Evolutionary conservation across 2,329 filamentous ascomycete genomes (phyloP).

Genomic region (Phaeophleospora eucalypticola): DNA sequence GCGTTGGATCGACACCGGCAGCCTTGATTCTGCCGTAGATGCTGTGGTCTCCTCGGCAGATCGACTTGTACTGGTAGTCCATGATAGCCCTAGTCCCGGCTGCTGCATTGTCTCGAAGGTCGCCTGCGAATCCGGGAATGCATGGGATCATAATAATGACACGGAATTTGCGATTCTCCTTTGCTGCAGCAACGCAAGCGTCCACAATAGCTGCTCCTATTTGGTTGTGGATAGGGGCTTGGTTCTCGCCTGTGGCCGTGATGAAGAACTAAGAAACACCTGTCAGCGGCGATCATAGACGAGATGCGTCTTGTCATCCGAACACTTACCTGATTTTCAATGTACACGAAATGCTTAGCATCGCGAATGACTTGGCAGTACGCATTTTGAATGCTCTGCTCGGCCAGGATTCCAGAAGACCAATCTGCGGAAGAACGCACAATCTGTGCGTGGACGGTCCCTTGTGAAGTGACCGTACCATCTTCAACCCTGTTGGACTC

Average conservation of each 20-base stretch:
- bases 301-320: no score
- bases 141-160: constrained; percentile 88
- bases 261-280: constrained; percentile 44
- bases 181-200: constrained; percentile 73
- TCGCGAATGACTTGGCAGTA: constrained; percentile 81
- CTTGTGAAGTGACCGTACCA: constrained; percentile 45
- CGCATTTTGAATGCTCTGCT: constrained; percentile 83
- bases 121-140: constrained; percentile 90
- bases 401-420: constrained; percentile 83
- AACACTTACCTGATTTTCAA: constrained; percentile 70
- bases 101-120: constrained; percentile 77
- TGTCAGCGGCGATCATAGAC: no score
- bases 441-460: constrained; percentile 75
- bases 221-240: constrained; percentile 79
- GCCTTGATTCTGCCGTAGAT: constrained; percentile 76
- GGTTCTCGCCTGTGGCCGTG: constrained; percentile 73
- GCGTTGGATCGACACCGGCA: constrained; percentile 68
- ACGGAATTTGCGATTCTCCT: constrained; percentile 81
- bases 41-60: constrained; percentile 84
- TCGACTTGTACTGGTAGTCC: constrained; percentile 98
- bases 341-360: constrained; percentile 90
- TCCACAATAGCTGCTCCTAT: constrained; percentile 89
- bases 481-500: constrained; percentile 22
- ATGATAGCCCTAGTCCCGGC: constrained; percentile 89
- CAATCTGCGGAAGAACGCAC: constrained; percentile 90